Conservation (phyloP, 2,329 filamentous ascomycete genomes). For the Madurella mycetomatis region DNA sequence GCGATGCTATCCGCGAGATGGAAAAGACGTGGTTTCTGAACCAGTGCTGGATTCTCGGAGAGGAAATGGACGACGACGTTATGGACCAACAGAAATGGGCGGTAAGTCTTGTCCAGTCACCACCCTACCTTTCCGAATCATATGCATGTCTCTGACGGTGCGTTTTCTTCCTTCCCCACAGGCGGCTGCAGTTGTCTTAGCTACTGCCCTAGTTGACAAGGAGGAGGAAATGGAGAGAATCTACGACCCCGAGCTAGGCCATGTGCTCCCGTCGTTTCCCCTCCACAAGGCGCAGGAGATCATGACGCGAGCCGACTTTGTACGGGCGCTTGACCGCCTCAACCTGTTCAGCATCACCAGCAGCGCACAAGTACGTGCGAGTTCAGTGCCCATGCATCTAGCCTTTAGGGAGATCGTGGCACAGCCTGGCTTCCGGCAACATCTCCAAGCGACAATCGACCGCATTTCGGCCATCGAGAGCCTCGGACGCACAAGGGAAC, state of each 20-base stretch:
- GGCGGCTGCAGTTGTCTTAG: slow-evolving; percentile 90
- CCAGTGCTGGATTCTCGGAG: slow-evolving; percentile 69
- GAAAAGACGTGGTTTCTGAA: slow-evolving; percentile 76
- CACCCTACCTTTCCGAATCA: neutral
- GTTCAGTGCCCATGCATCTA: slow-evolving; percentile 92
- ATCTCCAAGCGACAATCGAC: slow-evolving; percentile 75
- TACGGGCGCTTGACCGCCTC: slow-evolving; percentile 84
- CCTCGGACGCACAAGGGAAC: slow-evolving; percentile 84
- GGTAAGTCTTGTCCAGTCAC: slow-evolving; percentile 46
- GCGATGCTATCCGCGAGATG: slow-evolving; percentile 58
- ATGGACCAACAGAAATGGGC: slow-evolving; percentile 83
- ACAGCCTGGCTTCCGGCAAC: slow-evolving; percentile 71
- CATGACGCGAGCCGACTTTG: slow-evolving; percentile 95
- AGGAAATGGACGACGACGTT: slow-evolving; percentile 65
- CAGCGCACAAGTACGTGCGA: slow-evolving; percentile 79
- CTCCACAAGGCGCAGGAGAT: slow-evolving; percentile 82
- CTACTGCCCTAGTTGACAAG: slow-evolving; percentile 81
- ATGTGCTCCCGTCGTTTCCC: slow-evolving; percentile 74
- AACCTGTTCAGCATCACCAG: slow-evolving; percentile 95
- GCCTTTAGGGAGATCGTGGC: slow-evolving; percentile 83
- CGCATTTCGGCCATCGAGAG: slow-evolving; percentile 92
- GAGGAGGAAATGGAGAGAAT: slow-evolving; percentile 62
- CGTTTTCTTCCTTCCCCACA: slow-evolving; percentile 30
- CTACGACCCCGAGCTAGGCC: slow-evolving; percentile 63
- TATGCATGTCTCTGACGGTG: neutral